phyloP scores from a whole-genome alignment of 164 flowering plant genomes.

The Protea cynaroides region DNA sequence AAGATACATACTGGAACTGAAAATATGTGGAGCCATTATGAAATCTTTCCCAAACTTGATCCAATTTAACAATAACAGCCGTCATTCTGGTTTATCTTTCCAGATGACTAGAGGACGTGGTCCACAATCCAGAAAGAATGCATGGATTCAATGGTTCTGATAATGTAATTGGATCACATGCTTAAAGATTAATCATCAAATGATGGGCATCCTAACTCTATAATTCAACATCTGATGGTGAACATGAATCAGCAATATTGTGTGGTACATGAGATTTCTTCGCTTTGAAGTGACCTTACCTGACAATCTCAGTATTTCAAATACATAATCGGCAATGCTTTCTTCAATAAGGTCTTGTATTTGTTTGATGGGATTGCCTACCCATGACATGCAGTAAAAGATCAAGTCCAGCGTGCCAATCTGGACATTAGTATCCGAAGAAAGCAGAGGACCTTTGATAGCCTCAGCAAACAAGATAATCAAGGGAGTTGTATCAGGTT shows the following conservation, averaged over 20 bases:
- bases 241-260: too few species aligned
- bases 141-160: not conserved
- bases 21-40: not conserved
- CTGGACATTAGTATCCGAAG: conserved; percentile 79
- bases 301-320: conserved; percentile 83
- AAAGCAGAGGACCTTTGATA: conserved; percentile 86
- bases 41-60: not conserved
- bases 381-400: conserved; percentile 49
- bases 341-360: conserved; percentile 61
- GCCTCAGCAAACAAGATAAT: conserved; percentile 74
- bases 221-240: not conserved
- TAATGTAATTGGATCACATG: not conserved
- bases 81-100: not conserved
- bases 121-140: not conserved
- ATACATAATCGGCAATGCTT: conserved; percentile 75
- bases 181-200: not conserved
- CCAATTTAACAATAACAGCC: not conserved
- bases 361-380: conserved; percentile 25
- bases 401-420: conserved; percentile 60
- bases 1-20: not conserved
- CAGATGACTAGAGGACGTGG: not conserved
- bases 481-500: conserved; percentile 29
- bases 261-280: too few species aligned
- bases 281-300: conserved; percentile 28
- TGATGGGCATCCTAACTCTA: not conserved